A percentile compares a stretch with the other conserved stretches of the same genome.
phyloP scores from a whole-genome alignment of 1,284 basidiomycete genomes.

The Mycena sp. region DNA sequence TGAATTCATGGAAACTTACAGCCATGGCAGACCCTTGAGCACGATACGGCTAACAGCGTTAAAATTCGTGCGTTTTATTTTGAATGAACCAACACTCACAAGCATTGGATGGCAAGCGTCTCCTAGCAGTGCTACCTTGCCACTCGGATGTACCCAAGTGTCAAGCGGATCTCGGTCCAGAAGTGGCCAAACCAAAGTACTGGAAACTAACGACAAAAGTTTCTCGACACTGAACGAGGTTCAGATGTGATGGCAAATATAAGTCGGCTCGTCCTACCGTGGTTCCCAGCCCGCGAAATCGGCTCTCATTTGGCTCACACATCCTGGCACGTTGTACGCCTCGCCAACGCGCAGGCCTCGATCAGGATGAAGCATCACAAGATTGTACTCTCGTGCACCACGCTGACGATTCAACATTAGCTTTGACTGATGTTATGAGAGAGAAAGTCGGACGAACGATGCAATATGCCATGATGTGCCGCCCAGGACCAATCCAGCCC shows the following conservation, averaged over 20 bases:
- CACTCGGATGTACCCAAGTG: constrained; percentile 59
- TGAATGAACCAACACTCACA: constrained; percentile 10
- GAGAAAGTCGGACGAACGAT: constrained; percentile 44
- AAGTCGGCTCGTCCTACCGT: constrained; percentile 34
- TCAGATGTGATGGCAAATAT: constrained; percentile 51
- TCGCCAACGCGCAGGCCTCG: constrained; percentile 50
- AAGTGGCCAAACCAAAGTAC: constrained; percentile 59
- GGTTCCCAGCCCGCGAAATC: constrained; percentile 61
- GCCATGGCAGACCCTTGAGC: constrained; percentile 40
- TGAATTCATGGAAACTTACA: constrained; percentile 26
- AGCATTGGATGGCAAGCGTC: constrained; percentile 75
- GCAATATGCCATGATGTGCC: constrained; percentile 55
- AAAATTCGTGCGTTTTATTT: not conserved
- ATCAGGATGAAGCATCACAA: constrained; percentile 58
- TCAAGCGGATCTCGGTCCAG: constrained; percentile 55
- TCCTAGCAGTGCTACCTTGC: constrained; percentile 59
- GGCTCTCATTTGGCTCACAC: constrained; percentile 52
- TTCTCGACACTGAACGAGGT: constrained; percentile 45
- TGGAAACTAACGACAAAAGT: constrained; percentile 23
- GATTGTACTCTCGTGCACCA: constrained; percentile 53
- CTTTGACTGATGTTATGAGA: constrained; percentile 32
- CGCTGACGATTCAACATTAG: no score
- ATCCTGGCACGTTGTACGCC: constrained; percentile 51
- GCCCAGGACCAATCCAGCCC: constrained; percentile 56
- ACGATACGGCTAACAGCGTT: constrained; percentile 29